Base-by-base conservation (phyloP, 1,284 basidiomycete genomes). In the Apiotrichum brassicae region DNA sequence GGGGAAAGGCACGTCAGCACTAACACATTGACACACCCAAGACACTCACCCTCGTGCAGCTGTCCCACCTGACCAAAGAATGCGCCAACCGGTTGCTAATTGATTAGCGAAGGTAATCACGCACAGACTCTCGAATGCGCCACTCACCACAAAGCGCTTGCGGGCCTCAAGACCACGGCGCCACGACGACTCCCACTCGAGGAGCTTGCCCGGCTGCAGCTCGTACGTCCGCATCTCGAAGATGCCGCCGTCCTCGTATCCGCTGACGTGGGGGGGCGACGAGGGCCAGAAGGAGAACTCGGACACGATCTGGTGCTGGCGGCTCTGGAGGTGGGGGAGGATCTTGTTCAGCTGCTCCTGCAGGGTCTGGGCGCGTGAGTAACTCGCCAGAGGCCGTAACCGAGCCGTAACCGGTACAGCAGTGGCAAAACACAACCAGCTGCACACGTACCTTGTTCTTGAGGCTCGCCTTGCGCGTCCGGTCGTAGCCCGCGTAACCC, bases 131-230 rank as follows among this genome's bases (percentile, higher is more conserved):
- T 30, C 3, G 28, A 5, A n/a, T 22, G 9, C 35, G 13, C 6
- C n/a, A 69, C 72, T 60, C 54, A 75, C 73, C 12, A 89, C 82
- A 62, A 86, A 85, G 70, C 85, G 83, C 60, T 82, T 78, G 51
- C 90, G 82, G 14, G 88, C 91, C 69, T 93, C 90, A 49, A 93
- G 85, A 6, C 91, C 91, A 66, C 78, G 80, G 51, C 87, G 81
- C 92, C 93, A 97, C 54, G 88, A 79, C 49, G 81, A 78, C 68
- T 97, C 92, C 92, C 92, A 97, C 65, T 95, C 90, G 47, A 97
- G 74, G 46, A 97, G 76, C 11, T 83, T 83, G 14, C 92, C 93
- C 1, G 92, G 87, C 56, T 74, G 68, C 30, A 80, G 66, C 43
- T 74, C 60, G 73, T 97, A 97, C 38, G 81, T 83, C 59, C 92